Evolutionary conservation across 2,329 filamentous ascomycete genomes (phyloP).

Genomic region (Coniella lustricola): DNA sequence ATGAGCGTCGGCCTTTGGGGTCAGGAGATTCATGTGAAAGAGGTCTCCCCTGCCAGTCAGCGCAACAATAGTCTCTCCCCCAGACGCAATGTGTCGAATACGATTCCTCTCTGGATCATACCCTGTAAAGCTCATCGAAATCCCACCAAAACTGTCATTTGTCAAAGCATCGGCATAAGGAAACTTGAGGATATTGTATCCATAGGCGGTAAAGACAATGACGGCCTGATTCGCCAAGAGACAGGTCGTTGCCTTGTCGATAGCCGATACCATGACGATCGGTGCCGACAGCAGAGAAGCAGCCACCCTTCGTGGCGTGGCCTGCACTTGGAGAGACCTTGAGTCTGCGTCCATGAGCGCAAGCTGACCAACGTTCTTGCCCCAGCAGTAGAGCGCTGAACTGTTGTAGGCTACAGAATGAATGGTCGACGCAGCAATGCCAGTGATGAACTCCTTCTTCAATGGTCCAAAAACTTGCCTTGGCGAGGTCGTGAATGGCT

Average conservation of each 20-base stretch:
- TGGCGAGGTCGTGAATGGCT: slow-evolving; percentile 72
- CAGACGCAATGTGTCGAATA: slow-evolving; percentile 71
- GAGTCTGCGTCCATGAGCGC: slow-evolving; percentile 94
- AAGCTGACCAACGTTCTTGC: slow-evolving; percentile 89
- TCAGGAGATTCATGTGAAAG: slow-evolving; percentile 70
- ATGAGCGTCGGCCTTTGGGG: slow-evolving; percentile 55
- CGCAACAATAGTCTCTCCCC: slow-evolving; percentile 87
- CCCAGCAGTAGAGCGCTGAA: slow-evolving; percentile 82
- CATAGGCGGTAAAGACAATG: slow-evolving; percentile 92
- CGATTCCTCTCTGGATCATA: slow-evolving; percentile 59
- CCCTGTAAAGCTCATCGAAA: slow-evolving; percentile 53
- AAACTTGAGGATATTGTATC: slow-evolving; percentile 85
- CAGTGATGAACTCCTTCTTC: slow-evolving; percentile 76
- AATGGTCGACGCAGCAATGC: slow-evolving; percentile 79
- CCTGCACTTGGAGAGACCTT: slow-evolving; percentile 78
- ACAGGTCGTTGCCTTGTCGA: slow-evolving; percentile 81
- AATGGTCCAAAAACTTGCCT: slow-evolving; percentile 86
- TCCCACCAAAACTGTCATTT: slow-evolving; percentile 58
- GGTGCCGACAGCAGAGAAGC: slow-evolving; percentile 69
- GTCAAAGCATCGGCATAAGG: slow-evolving; percentile 60
- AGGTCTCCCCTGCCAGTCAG: slow-evolving; percentile 79
- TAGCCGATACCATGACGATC: slow-evolving; percentile 77
- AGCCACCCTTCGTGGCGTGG: slow-evolving; percentile 76
- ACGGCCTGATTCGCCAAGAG: slow-evolving; percentile 82
- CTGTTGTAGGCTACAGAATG: slow-evolving; percentile 87